Evolutionary conservation across 2,329 filamentous ascomycete species (phyloP).

Genomic region (Penicillium hordei): DNA sequence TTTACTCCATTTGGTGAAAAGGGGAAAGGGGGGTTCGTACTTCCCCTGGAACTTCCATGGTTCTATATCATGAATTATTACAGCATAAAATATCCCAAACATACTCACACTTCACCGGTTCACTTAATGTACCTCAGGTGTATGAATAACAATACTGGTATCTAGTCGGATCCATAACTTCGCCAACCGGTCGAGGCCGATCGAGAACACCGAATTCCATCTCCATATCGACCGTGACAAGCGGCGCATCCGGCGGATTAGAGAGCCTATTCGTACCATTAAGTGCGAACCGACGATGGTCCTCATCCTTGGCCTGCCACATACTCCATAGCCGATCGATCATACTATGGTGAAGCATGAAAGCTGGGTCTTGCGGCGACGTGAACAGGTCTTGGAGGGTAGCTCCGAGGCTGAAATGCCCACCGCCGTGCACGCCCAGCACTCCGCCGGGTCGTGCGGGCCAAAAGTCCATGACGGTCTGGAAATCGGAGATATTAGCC

Average conservation of each 20-base stretch:
- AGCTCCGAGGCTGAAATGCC: constrained; percentile 47
- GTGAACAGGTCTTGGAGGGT: constrained; percentile 48
- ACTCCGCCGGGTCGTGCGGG: constrained; percentile 23
- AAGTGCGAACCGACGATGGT: constrained; percentile 16
- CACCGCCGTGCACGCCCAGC: constrained; percentile 46
- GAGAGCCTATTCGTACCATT: constrained; percentile 21
- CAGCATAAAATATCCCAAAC: not conserved
- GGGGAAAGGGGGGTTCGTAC: not conserved
- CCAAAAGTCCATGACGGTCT: constrained; percentile 39
- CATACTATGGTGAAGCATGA: constrained; percentile 49
- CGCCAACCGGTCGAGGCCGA: constrained; percentile 11
- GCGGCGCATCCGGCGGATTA: constrained; percentile 16
- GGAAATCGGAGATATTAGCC: constrained; percentile 35
- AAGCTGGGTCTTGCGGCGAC: constrained; percentile 47
- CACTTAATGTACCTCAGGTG: not conserved
- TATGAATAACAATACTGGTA: constrained; percentile 21
- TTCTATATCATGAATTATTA: not conserved
- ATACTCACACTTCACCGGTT: too few relatives aligned
- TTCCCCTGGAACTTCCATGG: not conserved
- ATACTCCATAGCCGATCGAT: constrained; percentile 50
- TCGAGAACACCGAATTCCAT: constrained; percentile 25
- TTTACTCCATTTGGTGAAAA: constrained; percentile 1
- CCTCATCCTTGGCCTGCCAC: constrained; percentile 41
- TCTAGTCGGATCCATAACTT: constrained; percentile 22
- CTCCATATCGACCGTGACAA: constrained; percentile 15